Percentiles rank a stretch among this genome's conserved stretches.
Evolutionary conservation across 192 early-diverging fungal genomes (phyloP).

Genomic region (Dissophora ornata): DNA sequence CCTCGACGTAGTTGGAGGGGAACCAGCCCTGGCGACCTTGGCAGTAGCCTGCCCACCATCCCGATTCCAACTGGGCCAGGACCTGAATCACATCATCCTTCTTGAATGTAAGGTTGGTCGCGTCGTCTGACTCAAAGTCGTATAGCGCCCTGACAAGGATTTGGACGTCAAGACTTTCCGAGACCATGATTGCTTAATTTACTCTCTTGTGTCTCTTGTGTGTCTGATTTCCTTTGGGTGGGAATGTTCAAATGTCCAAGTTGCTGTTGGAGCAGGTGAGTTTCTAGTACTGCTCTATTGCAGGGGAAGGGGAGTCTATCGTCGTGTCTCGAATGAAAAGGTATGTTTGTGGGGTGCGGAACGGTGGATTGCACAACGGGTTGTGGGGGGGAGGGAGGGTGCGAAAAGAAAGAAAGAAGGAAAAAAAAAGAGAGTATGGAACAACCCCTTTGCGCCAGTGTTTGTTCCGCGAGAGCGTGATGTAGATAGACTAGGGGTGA

Average conservation of each 20-base stretch:
- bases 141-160: conserved; percentile 75
- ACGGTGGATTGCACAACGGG: too few relatives aligned
- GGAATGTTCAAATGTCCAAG: too few relatives aligned
- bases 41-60: conserved; percentile 90
- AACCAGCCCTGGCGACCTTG: conserved; percentile 79
- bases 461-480: background rate
- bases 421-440: background rate
- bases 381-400: conserved; percentile 12
- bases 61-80: conserved; percentile 79
- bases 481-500: background rate
- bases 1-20: conserved; percentile 78
- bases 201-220: too few relatives aligned
- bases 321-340: too few relatives aligned
- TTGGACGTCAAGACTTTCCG: conserved; percentile 41
- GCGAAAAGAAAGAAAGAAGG: conserved; percentile 1
- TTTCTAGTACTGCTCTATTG: too few relatives aligned
- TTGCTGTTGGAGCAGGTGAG: background rate
- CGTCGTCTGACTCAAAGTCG: conserved; percentile 80
- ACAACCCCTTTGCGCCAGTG: background rate
- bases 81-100: conserved; percentile 85
- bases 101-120: conserved; percentile 78
- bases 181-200: too few relatives aligned
- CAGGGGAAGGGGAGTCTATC: too few relatives aligned
- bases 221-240: background rate
- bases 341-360: too few relatives aligned